Conservation (phyloP, 208 protist species). For the Trypanosoma scelopori region DNA sequence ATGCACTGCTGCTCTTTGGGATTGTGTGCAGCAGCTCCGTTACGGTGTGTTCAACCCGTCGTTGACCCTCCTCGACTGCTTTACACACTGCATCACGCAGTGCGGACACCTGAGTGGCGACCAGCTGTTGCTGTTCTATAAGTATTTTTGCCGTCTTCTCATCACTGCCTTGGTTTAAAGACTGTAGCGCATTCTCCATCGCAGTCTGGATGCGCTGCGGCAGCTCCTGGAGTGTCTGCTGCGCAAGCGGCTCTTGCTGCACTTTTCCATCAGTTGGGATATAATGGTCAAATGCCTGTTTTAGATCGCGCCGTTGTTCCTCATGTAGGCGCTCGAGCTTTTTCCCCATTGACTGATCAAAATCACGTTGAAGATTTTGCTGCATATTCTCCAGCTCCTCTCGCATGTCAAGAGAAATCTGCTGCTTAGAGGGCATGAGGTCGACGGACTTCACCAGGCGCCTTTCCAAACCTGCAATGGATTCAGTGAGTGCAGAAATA, state of each 20-base stretch:
- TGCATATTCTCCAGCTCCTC: conserved; percentile 13
- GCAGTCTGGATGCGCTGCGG: conserved; percentile 21
- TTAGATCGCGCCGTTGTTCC: conserved; percentile 13
- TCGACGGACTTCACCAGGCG: conserved; percentile 4
- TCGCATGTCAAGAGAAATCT: conserved; percentile 19
- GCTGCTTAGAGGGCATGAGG: conserved; percentile 12
- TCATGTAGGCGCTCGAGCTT: conserved; percentile 6
- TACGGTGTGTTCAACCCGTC: conserved; percentile 5
- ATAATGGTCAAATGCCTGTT: not conserved
- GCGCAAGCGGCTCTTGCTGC: not conserved
- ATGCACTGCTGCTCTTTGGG: not conserved
- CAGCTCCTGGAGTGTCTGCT: conserved; percentile 14
- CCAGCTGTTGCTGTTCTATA: conserved; percentile 12
- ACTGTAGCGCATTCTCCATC: conserved; percentile 24
- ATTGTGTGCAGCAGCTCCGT: not conserved
- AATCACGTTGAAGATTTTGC: conserved; percentile 8
- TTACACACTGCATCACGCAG: conserved; percentile 13
- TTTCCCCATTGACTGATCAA: conserved; percentile 12
- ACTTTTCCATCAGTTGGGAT: not conserved
- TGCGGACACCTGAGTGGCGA: conserved; percentile 6
- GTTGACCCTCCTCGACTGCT: conserved; percentile 13
- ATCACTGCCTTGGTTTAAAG: conserved; percentile 8
- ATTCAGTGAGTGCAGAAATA: not conserved
- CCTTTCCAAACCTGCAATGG: conserved; percentile 5
- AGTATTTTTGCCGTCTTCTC: conserved; percentile 6